Base-by-base conservation (phyloP, 2,329 filamentous ascomycete genomes). In the Penicillium psychrosexuale region DNA sequence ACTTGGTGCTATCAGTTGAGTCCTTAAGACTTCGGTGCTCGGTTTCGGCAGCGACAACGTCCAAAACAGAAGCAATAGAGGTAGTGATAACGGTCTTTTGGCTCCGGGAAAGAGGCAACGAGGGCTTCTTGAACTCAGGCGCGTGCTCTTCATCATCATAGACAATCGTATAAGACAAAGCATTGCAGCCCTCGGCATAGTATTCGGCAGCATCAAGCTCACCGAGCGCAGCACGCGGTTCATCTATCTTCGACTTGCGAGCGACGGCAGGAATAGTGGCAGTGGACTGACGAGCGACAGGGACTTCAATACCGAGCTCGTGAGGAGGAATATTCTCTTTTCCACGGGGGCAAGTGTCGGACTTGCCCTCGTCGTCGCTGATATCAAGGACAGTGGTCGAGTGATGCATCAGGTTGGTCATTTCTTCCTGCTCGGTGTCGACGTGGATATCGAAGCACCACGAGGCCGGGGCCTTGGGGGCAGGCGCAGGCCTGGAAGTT, bases 391-490 rank as follows among this genome's bases (percentile, higher is more conserved):
- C 86, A 60, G 88, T 87, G 8, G 93, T 93, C 53, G 88, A 88
- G 77, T 97, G 93, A 74, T 97, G 90, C 76, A 97, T 90, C 37
- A 96, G 78, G 67, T 96, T 97, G 65, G 91, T 90, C 74, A 94
- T 89, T 69, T 96, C 88, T 69, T 97, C 89, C 70, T 96, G 90
- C 8, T 88, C 84, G 0, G 90, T 91, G 72, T 99, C 93, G 70
- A 96, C 90, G 70, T 97, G 87, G 67, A 99, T 97, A 56, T 93
- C 89, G 69, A 99, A 97, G 78, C 88, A 88, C 92, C 91, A 97
- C 56, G 67, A 68, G 0, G 65, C 59, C 11, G 69, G 68, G 8
- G 72, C 70, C 55, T 80, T 81, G 22, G 80, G 77, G 6, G 75
- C 79, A 76, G 55, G 81, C 81, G 75, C 79, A 76, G 55, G 81